Base-by-base conservation (phyloP, 2,329 filamentous ascomycete genomes). In the Blumeria hordei region DNA sequence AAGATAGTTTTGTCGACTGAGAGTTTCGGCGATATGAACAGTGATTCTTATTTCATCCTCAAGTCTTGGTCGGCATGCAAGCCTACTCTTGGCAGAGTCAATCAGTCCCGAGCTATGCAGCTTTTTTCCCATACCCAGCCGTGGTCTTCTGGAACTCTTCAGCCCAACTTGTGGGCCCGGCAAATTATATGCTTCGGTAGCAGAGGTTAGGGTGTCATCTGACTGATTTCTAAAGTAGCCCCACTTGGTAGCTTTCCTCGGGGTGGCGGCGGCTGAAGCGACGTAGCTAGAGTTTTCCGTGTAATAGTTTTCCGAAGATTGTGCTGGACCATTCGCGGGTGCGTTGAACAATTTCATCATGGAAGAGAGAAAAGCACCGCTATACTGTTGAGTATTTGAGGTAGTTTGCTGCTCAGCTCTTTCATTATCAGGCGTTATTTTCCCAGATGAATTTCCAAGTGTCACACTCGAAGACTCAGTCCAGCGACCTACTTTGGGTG, bases 1-100 rank as follows among this genome's bases (percentile, higher is more conserved):
- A 11, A 95, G 74, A 65, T 94, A 95, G 55, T 78, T 77, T 61
- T 94, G 88, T 2, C 88, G 77, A 37, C 81, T 80, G 18, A 94
- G 74, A 14, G 84, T 88, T 58, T 77, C 72, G 5, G 77, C 77
- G 57, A 81, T 80, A 60, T 78, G 75, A 9, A 75, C 68, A 0
- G 74, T 78, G 60, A 78, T 77, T 28, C 69, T 61, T 33, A 66
- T 66, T 56, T 67, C 65, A 53, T 67, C 64, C 54, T 66, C 65
- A 12, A 67, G 59, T 56, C 62, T 60, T 8, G 64, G 64, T 43
- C 57, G 59, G 8, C 56, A 55, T 28, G 54, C 58, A 5, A 63
- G 56, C 33, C 54, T 61, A 47, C 56, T 58, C 47, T 58, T 62
- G 2, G 61, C 60, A 49, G 57, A 56, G 10, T 60, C 59, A 10